Base-by-base conservation (phyloP, 1,284 basidiomycete species). In the Gymnopus androsaceus region DNA sequence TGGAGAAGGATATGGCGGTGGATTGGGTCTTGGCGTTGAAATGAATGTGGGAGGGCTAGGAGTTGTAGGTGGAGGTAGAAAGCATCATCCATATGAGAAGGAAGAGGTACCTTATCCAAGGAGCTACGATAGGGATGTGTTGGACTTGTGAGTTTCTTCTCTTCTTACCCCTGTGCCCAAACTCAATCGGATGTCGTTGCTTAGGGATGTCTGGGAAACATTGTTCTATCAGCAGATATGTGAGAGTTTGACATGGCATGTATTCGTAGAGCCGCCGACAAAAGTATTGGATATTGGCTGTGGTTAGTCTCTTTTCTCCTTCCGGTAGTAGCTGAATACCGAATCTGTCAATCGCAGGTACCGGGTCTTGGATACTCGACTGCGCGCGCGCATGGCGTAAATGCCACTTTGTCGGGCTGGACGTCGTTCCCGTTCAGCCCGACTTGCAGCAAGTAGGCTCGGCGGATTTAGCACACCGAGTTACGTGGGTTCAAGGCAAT, bases 201-300 rank as follows among this genome's bases (percentile, higher is more conserved):
- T 47, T 65, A 87, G 85, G 61, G 87, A 88, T 59, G 78, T 84
- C n/a, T 87, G 86, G 85, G 85, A 87, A 66, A 80, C 77, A 15
- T 66, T 76, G 50, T 82, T 80, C 63, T 75, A 75, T 56, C 72
- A 79, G 52, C 78, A 82, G 52, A 68, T 83, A 8, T 80, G 76
- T 57, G 75, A 77, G 41, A 83, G 81, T 63, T 64, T 82, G 31
- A 85, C 84, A 1, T 86, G 80, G 76, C 84, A 87, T 69, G 72
- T 78, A 44, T 86, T 87, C 60, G 71, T 78, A 19, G 73, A 65
- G n/a, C 77, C 80, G 5, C 84, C 85, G 7, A 71, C 70, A 1
- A 82, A 78, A 77, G 83, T 86, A 83, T 72, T 89, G 27, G 87
- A 89, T 63, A 70, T 89, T 42, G 87, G 85, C 19, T 88, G 86